Percentiles rank a stretch among this genome's conserved stretches.
These are phyloP conservation scores for Suillus fuscotomentosus DNA, from an alignment of 768 basidiomycete species.

Conservation along the genomic window DNA sequence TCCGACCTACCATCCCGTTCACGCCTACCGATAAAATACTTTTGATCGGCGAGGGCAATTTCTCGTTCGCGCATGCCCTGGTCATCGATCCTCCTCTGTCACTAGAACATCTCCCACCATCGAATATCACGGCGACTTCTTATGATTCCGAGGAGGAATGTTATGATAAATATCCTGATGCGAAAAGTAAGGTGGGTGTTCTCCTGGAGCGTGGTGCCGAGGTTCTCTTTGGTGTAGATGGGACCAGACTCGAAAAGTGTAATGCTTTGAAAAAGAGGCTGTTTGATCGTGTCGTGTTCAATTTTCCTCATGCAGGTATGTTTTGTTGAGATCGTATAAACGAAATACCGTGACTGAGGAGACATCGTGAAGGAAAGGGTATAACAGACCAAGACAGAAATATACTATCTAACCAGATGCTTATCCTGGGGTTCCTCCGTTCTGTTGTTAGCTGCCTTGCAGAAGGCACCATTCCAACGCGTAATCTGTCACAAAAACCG, in stretches of 20 bases:
- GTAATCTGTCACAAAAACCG: conserved; percentile 40
- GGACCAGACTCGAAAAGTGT: conserved; percentile 66
- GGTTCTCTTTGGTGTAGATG: conserved; percentile 83
- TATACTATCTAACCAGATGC: conserved; percentile 82
- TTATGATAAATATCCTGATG: conserved; percentile 80
- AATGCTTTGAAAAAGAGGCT: conserved; percentile 54
- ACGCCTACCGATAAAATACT: conserved; percentile 62
- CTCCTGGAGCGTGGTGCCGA: conserved; percentile 60
- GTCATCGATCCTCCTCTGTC: conserved; percentile 44
- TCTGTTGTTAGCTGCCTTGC: conserved; percentile 64
- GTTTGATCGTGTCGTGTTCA: conserved; percentile 87
- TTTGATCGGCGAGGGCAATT: conserved; percentile 92
- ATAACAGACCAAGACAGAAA: conserved; percentile 94
- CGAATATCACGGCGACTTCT: conserved; percentile 80
- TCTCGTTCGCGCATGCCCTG: conserved; percentile 85
- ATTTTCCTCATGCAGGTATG: conserved; percentile 94
- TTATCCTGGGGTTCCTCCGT: conserved; percentile 80
- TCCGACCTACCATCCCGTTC: conserved; percentile 62
- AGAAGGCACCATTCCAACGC: conserved; percentile 51
- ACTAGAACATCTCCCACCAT: conserved; percentile 53
- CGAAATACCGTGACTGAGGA: conserved; percentile 1
- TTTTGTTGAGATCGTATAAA: neutral
- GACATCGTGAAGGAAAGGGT: conserved; percentile 60
- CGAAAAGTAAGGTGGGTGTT: conserved; percentile 51
- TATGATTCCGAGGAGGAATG: conserved; percentile 80